Base-by-base conservation (phyloP, 495 filamentous ascomycete genomes). In the Penicillium samsonianum region DNA sequence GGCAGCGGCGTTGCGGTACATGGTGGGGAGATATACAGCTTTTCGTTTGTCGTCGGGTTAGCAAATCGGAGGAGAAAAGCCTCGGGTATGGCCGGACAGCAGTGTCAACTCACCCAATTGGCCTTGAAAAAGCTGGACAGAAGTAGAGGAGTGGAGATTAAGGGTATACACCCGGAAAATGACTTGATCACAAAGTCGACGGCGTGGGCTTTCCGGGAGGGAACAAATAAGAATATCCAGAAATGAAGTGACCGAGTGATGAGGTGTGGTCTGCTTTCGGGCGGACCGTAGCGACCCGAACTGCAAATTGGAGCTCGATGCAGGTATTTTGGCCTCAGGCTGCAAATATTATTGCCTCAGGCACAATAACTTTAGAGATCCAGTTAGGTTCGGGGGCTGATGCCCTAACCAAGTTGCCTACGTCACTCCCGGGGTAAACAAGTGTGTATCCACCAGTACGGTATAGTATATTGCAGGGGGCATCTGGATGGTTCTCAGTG, bases 1-100 rank as follows among this genome's bases (percentile, higher is more conserved):
- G 62, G 75, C 73, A 64, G 73, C 70, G 58, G 71, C 65, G 63
- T 70, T 73, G 64, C 78, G 74, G 72, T 74, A 78, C 51, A 82
- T 82, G 62, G 66, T 74, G 63, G 68, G 58, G 59, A 31, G 61
- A 59, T 46, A 57, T 57, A 58, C 60, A 71, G 72, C 73, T 75
- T 68, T 70, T 70, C 66, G 68, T 64, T n/a, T 61, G 69, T 54
- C 55, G 61, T 71, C 65, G 67, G 64, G 65, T 73, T 67, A 72
- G 71, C 63, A 71, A 55, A 42, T 55, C 41, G 59, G 47, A 57
- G 50, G 58, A 53, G 63, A 70, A 70, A 75, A 75, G 65, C 66
- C 59, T 67, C 71, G 74, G 74, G 65, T 71, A 53, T 56, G 55
- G 46, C 42, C 47, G 58, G 48, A 58, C 30, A 28, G 40, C 19